A percentile compares a stretch with the other conserved stretches of the same genome.
These are phyloP conservation scores for Cadophora malorum DNA, from an alignment of 2,329 filamentous ascomycete genomes.

Conservation along the genomic window DNA sequence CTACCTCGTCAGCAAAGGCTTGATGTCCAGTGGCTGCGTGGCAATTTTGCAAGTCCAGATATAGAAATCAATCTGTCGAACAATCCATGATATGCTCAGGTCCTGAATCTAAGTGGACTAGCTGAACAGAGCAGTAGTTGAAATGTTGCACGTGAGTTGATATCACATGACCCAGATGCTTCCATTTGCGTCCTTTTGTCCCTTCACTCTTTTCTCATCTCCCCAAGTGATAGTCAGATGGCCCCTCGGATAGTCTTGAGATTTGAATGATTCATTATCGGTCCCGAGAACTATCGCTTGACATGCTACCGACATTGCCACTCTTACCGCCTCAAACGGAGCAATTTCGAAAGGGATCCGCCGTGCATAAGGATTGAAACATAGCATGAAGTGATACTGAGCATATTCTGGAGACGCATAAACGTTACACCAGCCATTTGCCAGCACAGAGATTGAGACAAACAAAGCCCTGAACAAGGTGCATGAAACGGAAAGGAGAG, in stretches of 20 bases:
- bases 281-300: not conserved
- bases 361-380: conserved; percentile 35
- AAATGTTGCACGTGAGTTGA: too few relatives aligned
- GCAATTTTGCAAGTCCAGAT: not conserved
- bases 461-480: conserved; percentile 34
- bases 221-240: too few relatives aligned
- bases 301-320: not conserved
- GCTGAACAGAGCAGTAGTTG: too few relatives aligned
- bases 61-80: too few relatives aligned
- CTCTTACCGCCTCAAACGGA: conserved; percentile 23
- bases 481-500: conserved; percentile 32
- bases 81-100: too few relatives aligned
- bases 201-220: not conserved
- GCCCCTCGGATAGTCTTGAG: too few relatives aligned
- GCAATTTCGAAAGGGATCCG: conserved; percentile 18
- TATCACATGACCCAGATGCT: too few relatives aligned
- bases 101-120: too few relatives aligned
- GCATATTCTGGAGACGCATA: conserved; percentile 30
- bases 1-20: not conserved
- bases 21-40: not conserved
- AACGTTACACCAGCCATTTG: conserved; percentile 30
- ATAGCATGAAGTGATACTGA: conserved; percentile 31
- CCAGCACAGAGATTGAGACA: conserved; percentile 26
- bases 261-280: not conserved
- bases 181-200: too few relatives aligned